Percentiles rank a stretch among this genome's conserved stretches.
Conservation (phyloP, 805 yeast species). For the Candida awuae region DNA sequence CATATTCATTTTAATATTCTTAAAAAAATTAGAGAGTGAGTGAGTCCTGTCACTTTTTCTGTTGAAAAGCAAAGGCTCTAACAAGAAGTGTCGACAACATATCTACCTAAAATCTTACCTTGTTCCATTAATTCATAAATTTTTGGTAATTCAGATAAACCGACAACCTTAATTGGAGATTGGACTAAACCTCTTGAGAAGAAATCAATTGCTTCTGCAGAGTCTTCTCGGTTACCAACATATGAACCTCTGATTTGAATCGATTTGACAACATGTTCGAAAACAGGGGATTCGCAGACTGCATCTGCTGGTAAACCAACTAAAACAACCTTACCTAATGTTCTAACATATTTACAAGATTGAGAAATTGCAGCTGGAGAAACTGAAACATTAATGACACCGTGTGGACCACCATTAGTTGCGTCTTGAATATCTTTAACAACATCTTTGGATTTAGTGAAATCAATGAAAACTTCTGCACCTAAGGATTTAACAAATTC, state of each 20-base stretch:
- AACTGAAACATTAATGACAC: conserved; percentile 59
- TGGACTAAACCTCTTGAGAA: conserved; percentile 58
- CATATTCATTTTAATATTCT: no score
- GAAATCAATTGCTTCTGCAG: conserved; percentile 70
- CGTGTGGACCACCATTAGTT: conserved; percentile 55
- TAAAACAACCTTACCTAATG: conserved; percentile 53
- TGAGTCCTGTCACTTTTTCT: no score
- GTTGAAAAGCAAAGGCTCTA: no score
- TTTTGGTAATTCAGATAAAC: conserved; percentile 59
- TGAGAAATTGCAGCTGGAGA: conserved; percentile 45
- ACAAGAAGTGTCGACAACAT: conserved; percentile 79
- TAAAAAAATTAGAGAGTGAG: no score
- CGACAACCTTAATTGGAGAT: conserved; percentile 65
- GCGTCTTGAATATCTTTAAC: conserved; percentile 33
- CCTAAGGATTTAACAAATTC: conserved; percentile 46
- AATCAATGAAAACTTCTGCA: conserved; percentile 57
- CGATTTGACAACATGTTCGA: conserved; percentile 66
- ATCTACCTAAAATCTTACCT: conserved; percentile 84
- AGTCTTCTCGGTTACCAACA: conserved; percentile 86
- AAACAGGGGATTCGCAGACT: conserved; percentile 60
- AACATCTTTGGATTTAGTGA: conserved; percentile 36
- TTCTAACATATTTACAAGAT: conserved; percentile 52
- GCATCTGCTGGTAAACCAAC: conserved; percentile 81
- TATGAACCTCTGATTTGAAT: conserved; percentile 73
- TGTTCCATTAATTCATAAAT: conserved; percentile 76